Conservation (phyloP, 1,284 basidiomycete genomes). For the Moesziomyces globuligerus region DNA sequence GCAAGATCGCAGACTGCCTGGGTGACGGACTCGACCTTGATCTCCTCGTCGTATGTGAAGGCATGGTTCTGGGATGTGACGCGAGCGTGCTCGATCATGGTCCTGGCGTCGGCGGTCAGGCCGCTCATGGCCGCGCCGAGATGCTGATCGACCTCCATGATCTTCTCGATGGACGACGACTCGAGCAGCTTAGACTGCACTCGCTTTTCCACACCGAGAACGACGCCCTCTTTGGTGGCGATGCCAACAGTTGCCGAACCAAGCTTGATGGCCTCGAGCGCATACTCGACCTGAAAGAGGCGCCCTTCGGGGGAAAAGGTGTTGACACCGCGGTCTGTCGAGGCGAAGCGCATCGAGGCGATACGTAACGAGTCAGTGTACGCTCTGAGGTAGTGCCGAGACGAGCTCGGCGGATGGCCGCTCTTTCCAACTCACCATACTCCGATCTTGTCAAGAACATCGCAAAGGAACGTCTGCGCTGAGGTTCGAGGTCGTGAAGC, state of each 20-base stretch:
- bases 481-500: conserved; percentile 2
- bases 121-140: conserved; percentile 99
- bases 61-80: conserved; percentile 90
- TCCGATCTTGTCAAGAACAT: conserved; percentile 93
- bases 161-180: conserved; percentile 96
- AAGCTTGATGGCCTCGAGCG: conserved; percentile 74
- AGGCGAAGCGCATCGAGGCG: neutral
- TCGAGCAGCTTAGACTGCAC: conserved; percentile 96
- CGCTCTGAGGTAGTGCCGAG: neutral
- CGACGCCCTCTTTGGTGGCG: conserved; percentile 79
- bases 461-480: no score
- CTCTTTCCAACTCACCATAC: conserved; percentile 74
- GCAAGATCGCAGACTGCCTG: conserved; percentile 98
- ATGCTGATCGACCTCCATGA: conserved; percentile 98
- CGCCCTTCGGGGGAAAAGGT: conserved; percentile 98
- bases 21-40: conserved; percentile 84
- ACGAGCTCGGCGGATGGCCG: neutral
- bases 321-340: conserved; percentile 91
- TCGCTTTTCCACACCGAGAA: conserved; percentile 97
- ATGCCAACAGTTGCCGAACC: conserved; percentile 95
- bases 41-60: conserved; percentile 96
- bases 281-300: conserved; percentile 96
- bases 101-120: conserved; percentile 95
- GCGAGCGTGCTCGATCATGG: conserved; percentile 99
- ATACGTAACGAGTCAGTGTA: neutral